Evolutionary conservation across 1,139 yeast genomes (phyloP).

Genomic region (Yamadazyma conglobata): DNA sequence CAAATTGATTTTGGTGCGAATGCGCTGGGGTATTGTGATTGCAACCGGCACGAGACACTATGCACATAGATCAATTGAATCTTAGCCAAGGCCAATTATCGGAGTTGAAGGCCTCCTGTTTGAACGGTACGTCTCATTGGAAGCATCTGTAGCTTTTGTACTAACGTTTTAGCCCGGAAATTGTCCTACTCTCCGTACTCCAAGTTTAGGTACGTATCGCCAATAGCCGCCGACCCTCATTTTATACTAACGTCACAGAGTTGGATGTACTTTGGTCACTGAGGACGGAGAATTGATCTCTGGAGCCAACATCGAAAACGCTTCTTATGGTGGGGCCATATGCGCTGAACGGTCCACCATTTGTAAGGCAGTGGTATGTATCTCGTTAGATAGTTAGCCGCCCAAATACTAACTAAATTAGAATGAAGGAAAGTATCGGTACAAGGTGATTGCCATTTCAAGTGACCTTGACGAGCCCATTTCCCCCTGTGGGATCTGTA

Average conservation of each 20-base stretch:
- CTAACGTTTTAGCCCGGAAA: constrained; percentile 36
- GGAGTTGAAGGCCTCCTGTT: constrained; percentile 42
- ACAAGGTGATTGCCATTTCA: constrained; percentile 68
- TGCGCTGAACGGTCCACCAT: constrained; percentile 91
- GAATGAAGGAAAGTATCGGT: constrained; percentile 43
- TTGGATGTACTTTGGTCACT: constrained; percentile 74
- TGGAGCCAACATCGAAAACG: constrained; percentile 93
- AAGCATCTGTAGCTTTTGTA: too few relatives aligned
- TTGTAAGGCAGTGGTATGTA: constrained; percentile 55
- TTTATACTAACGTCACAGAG: constrained; percentile 36
- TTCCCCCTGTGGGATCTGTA: constrained; percentile 91
- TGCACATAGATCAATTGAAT: too few relatives aligned
- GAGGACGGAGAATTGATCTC: constrained; percentile 43
- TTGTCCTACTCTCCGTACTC: constrained; percentile 80
- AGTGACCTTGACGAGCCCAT: constrained; percentile 60
- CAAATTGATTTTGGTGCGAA: too few relatives aligned
- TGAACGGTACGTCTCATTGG: constrained; percentile 34
- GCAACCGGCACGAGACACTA: too few relatives aligned
- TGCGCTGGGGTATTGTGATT: too few relatives aligned
- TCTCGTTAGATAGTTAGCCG: background rate
- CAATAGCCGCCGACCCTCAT: background rate
- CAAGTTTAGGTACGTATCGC: constrained; percentile 51
- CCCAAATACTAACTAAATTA: constrained; percentile 14
- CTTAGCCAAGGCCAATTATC: too few relatives aligned
- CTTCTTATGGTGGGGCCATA: constrained; percentile 81